Base-by-base conservation (phyloP, 495 filamentous ascomycete genomes). In the Cercophora sp. region DNA sequence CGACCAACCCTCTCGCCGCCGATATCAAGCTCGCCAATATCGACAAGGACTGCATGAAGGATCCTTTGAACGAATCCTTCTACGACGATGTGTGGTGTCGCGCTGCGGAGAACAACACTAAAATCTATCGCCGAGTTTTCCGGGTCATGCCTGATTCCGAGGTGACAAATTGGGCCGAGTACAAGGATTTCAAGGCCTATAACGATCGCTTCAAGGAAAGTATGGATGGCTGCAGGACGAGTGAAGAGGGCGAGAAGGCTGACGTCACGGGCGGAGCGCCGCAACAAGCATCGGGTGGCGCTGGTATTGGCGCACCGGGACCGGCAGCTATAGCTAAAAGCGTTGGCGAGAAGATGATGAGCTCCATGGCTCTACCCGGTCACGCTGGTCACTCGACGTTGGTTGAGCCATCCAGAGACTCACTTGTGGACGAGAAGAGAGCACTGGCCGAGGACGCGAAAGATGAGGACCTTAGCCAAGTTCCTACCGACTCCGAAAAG, bases 141-240 rank as follows among this genome's bases (percentile, higher is more conserved):
- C 84, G 94, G 40, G 96, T 90, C 68, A 92, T 92, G 88, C 93
- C 93, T 1, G 93, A 98, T 63, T 95, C 81, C 48, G 89, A 96
- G 59, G 94, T 94, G 56, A 87, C 85, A 56, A 88, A 82, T 44
- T 98, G 94, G 94, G 85, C 87, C 58, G 88, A 94, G 56, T 98
- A 97, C 72, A 91, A 89, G 61, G 87, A 95, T 51, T 96, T 85
- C 63, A 73, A 81, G 41, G 79, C 85, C 4, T 97, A 95, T 63
- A 80, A 79, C 20, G 84, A 87, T 57, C 80, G 85, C 11, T 96
- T 96, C 70, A 79, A 82, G 48, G 85, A 88, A 52, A 81, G 84
- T 56, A 75, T 77, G 71, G 70, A 64, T n/a, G 67, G 70, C 9
- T 59, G 56, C 13, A 64, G 65, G 13, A 72, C 70, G 25, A 68